Percentiles rank a stretch among this genome's conserved stretches.
These are phyloP conservation scores for Hymenoscyphus albidus DNA, from an alignment of 2,329 filamentous ascomycete genomes.

Conservation along the genomic window DNA sequence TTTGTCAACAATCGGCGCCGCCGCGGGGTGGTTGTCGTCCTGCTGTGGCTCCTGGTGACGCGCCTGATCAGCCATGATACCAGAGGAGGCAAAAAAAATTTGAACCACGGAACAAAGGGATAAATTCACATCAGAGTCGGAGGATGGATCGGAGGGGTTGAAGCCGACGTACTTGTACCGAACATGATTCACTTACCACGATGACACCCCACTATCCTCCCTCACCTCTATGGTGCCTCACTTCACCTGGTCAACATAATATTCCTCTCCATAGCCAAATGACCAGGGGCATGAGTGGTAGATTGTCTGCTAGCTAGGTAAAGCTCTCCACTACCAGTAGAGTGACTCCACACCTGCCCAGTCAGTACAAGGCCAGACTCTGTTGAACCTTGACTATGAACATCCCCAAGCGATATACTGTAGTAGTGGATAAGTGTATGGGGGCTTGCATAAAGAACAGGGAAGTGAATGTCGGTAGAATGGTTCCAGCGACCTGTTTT, in stretches of 20 bases:
- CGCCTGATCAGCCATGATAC: not conserved
- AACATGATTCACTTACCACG: not conserved
- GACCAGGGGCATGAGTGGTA: not conserved
- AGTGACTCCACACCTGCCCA: too few species aligned
- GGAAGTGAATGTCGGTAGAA: not conserved
- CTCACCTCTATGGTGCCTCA: not conserved
- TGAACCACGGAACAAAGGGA: not conserved
- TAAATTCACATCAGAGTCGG: not conserved
- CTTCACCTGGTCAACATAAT: conserved; percentile 1
- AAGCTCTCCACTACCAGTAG: too few species aligned
- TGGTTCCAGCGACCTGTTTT: too few species aligned
- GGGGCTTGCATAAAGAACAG: not conserved
- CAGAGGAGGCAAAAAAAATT: not conserved
- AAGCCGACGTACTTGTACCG: not conserved
- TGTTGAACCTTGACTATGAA: too few species aligned
- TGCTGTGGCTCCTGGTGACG: conserved; percentile 17
- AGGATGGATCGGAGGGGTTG: not conserved
- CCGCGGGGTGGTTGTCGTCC: conserved; percentile 16
- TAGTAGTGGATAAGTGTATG: not conserved
- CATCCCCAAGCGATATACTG: too few species aligned
- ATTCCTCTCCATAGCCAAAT: not conserved
- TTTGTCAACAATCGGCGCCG: conserved; percentile 18
- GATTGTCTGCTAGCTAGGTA: too few species aligned
- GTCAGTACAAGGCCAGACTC: too few species aligned
- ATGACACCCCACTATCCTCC: not conserved